Evolutionary conservation across 1,284 basidiomycete genomes (phyloP).

Genomic region (Puccinia horiana): DNA sequence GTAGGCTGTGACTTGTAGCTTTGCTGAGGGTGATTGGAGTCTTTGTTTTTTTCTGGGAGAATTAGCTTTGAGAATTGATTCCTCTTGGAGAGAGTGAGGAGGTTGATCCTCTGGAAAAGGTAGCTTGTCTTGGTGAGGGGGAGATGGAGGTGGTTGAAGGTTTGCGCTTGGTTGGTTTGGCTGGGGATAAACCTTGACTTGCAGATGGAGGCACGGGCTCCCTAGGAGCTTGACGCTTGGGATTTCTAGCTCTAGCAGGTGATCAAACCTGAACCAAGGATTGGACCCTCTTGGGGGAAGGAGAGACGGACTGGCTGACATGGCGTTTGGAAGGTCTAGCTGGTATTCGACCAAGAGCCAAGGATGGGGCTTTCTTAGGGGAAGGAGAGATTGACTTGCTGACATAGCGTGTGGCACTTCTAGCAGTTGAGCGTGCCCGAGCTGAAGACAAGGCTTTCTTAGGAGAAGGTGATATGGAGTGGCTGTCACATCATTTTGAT

Average conservation of each 20-base stretch:
- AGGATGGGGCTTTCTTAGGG: background rate
- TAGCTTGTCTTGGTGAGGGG: slow-evolving; percentile 2
- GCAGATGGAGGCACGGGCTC: background rate
- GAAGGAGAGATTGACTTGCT: background rate
- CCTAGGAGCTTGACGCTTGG: background rate
- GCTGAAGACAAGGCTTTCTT: background rate
- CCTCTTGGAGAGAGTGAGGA: background rate
- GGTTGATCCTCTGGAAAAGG: background rate
- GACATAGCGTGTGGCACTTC: background rate
- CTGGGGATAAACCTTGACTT: slow-evolving; percentile 6
- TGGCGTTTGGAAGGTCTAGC: slow-evolving; percentile 10
- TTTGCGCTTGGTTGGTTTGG: slow-evolving; percentile 13
- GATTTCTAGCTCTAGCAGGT: background rate
- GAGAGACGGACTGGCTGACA: background rate
- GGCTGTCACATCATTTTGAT: background rate
- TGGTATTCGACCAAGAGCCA: background rate
- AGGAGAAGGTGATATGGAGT: slow-evolving; percentile 10
- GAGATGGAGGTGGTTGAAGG: background rate
- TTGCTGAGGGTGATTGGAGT: background rate
- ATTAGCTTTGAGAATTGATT: background rate
- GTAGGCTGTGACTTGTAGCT: background rate
- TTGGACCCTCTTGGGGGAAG: slow-evolving; percentile 4
- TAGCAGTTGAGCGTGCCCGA: background rate
- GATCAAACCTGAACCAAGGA: background rate
- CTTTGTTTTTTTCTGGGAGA: background rate